Evolutionary conservation across 1,284 basidiomycete genomes (phyloP).

Genomic region (Austroboletus novae-zelandiae): DNA sequence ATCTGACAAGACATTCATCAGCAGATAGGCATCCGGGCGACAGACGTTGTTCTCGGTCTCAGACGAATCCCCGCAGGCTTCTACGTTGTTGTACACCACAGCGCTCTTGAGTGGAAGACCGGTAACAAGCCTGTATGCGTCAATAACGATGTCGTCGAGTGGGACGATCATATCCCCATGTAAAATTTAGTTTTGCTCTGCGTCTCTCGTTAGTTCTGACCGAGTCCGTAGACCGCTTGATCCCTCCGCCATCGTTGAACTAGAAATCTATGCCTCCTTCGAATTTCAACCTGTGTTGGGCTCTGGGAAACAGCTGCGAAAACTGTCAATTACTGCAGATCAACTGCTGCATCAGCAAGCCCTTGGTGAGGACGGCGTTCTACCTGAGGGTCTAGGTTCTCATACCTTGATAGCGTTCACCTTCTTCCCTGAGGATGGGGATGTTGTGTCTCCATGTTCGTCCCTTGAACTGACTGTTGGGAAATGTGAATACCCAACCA

Average conservation of each 20-base stretch:
- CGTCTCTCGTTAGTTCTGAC: not conserved
- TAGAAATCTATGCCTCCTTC: not conserved
- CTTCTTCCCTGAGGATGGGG: not conserved
- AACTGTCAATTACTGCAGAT: not conserved
- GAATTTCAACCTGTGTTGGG: not conserved
- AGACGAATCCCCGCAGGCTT: slow-evolving; percentile 2
- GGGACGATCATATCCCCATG: slow-evolving; percentile 1
- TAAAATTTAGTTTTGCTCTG: not conserved
- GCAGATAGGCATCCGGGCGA: not conserved
- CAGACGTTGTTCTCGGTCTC: not conserved
- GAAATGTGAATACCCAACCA: not conserved
- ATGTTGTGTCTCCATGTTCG: not conserved
- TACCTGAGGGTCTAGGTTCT: not conserved
- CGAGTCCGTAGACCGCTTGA: not conserved
- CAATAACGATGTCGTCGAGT: not conserved
- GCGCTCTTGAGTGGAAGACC: not conserved
- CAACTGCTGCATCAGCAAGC: not conserved
- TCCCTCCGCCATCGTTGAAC: not conserved
- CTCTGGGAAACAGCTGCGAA: not conserved
- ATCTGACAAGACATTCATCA: too few relatives aligned
- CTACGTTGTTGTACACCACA: not conserved
- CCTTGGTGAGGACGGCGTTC: not conserved
- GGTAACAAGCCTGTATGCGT: not conserved
- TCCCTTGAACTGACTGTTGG: not conserved
- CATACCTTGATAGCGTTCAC: not conserved